These are phyloP conservation scores for Vitis hybrid DNA, from an alignment of 177 flowering plant species.

Conservation along the genomic window DNA sequence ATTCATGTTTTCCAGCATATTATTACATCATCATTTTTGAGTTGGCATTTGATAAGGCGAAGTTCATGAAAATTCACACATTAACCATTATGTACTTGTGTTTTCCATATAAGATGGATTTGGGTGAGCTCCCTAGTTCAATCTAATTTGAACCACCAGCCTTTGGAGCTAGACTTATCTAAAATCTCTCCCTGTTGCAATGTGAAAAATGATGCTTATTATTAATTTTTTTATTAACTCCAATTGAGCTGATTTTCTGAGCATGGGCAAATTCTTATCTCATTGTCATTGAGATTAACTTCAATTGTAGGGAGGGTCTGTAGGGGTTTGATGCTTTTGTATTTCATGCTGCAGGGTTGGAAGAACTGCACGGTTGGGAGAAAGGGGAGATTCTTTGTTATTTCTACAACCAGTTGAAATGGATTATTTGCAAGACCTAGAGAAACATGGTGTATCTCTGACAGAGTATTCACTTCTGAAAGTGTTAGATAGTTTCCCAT, in stretches of 20 bases:
- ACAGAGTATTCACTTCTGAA: slow-evolving; percentile 72
- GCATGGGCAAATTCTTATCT: background rate
- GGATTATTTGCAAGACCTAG: slow-evolving; percentile 72
- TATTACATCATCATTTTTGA: background rate
- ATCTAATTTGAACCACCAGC: too few relatives aligned
- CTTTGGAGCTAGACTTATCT: too few relatives aligned
- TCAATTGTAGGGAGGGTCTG: background rate
- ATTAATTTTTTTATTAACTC: too few relatives aligned
- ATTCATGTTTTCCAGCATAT: too few relatives aligned
- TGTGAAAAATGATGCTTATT: too few relatives aligned
- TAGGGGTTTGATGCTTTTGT: slow-evolving; percentile 1
- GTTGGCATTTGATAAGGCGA: background rate
- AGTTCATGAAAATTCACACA: background rate
- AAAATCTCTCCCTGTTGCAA: too few relatives aligned
- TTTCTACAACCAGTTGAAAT: slow-evolving; percentile 87
- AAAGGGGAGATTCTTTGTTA: slow-evolving; percentile 78
- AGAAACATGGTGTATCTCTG: slow-evolving; percentile 74
- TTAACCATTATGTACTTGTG: background rate
- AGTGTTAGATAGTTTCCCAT: slow-evolving; percentile 62
- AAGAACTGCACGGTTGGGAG: slow-evolving; percentile 94
- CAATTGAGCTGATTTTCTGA: background rate
- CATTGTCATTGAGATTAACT: background rate
- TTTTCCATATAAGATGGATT: background rate
- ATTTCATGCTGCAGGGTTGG: slow-evolving; percentile 71
- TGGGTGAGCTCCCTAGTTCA: background rate